A percentile compares a stretch with the other conserved stretches of the same genome.
These are phyloP conservation scores for Centaurea solstitialis DNA, from an alignment of 129 eudicot species.

Conservation along the genomic window DNA sequence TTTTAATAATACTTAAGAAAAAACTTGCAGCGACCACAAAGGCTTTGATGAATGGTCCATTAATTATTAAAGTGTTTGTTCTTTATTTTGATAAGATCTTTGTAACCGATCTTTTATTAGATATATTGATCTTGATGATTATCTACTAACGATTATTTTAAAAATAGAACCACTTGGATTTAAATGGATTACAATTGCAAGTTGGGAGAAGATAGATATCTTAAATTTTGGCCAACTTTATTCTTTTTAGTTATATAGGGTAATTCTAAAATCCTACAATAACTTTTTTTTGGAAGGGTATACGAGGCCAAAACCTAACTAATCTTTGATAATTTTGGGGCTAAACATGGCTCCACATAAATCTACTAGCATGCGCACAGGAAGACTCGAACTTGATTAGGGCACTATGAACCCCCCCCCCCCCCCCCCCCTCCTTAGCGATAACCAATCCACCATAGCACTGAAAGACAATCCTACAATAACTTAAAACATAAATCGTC, in stretches of 20 bases:
- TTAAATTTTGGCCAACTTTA: not conserved
- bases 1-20: not conserved
- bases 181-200: not conserved
- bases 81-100: not conserved
- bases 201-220: not conserved
- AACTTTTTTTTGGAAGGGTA: too few species aligned
- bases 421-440: too few species aligned
- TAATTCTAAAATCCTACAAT: not conserved
- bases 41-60: not conserved
- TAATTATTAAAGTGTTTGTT: not conserved
- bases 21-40: not conserved
- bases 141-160: not conserved
- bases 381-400: too few species aligned
- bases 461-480: not conserved
- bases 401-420: too few species aligned
- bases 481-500: not conserved
- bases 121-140: not conserved
- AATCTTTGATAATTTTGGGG: too few species aligned
- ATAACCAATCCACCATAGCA: too few species aligned
- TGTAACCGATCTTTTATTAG: not conserved
- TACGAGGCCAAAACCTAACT: too few species aligned
- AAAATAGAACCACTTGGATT: not conserved
- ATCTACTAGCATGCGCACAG: too few species aligned
- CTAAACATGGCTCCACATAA: too few species aligned
- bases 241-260: too few species aligned